These are phyloP conservation scores for Diaporthe vaccinii DNA, from an alignment of 2,329 filamentous ascomycete species.

Conservation along the genomic window DNA sequence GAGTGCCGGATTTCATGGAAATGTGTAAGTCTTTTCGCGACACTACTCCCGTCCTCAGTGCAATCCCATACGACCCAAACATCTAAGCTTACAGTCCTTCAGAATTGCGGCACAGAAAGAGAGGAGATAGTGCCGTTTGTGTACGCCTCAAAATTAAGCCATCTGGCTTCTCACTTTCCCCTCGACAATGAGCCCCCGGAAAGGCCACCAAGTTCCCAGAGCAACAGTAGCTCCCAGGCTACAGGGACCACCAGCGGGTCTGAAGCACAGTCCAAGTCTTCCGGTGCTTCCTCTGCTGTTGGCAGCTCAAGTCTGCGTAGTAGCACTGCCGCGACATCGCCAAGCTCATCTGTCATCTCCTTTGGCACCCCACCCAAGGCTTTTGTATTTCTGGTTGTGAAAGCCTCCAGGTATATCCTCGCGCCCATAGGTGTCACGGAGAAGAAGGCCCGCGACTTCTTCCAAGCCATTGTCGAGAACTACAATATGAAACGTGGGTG, in stretches of 20 bases:
- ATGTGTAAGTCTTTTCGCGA: neutral
- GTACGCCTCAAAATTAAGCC: neutral
- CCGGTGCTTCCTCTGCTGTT: neutral
- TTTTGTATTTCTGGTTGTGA: slow-evolving; percentile 20
- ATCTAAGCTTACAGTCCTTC: neutral
- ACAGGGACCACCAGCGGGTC: neutral
- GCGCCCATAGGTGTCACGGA: neutral
- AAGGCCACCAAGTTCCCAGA: slow-evolving; percentile 4
- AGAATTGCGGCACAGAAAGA: neutral
- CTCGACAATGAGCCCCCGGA: neutral
- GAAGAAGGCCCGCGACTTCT: slow-evolving; percentile 18
- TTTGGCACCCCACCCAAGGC: neutral
- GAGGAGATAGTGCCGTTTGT: neutral
- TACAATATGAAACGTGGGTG: slow-evolving; percentile 23
- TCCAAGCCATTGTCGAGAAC: neutral
- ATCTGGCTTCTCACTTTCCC: neutral
- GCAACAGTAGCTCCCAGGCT: neutral
- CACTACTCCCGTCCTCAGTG: neutral
- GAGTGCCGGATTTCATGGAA: neutral
- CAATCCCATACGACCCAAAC: neutral
- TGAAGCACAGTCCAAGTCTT: neutral
- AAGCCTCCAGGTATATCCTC: neutral
- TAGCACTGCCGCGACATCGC: neutral
- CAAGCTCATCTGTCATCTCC: neutral
- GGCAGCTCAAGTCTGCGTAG: neutral